Base-by-base conservation (phyloP, 2,329 filamentous ascomycete genomes). In the Fusarium hainanense region DNA sequence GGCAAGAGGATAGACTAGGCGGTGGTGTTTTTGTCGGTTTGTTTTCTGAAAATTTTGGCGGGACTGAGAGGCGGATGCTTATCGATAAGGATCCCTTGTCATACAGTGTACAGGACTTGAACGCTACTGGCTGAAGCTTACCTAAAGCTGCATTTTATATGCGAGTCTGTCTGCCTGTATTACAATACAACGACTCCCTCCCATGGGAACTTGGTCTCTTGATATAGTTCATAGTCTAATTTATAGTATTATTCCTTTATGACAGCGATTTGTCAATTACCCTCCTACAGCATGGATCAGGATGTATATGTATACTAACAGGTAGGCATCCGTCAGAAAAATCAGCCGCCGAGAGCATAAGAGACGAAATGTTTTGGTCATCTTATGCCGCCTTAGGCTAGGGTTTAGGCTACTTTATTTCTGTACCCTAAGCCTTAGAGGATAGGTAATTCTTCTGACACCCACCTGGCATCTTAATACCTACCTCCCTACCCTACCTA, bases 71-170 rank as follows among this genome's bases (percentile, higher is more conserved):
- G 48, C 14, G 49, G 62, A 34, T 54, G 43, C 25, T 77, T 77
- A 80, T 80, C 78, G 78, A 80, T 80, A 80, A 79, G 63, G 27
- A 58, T 28, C 20, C 18, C 14, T 32, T 50, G 42, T 27, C 16
- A 34, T 18, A 75, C 70, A 72, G 72, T 76, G 34, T 23, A 37
- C 13, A 9, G 30, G 20, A 40, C 21, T 9, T 2, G 16, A 9
- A 11, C 4, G 23, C 16, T 32, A 40, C 44, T 43, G 28, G n/a
- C 21, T 16, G 14, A 50, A 20, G 23, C 16, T 16, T 43, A 27
- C 16, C 13, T 44, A 27, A 23, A 30, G 32, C 20, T 42, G 21
- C 9, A 30, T 28, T 20, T n/a, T 12, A 18, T 20, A 13, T 25
- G 18, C 46, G 18, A 23, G 18, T 13, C 16, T 23, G 27, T 13